Base-by-base conservation (phyloP, 1,284 basidiomycete genomes). In the Pisolithus thermaeus region DNA sequence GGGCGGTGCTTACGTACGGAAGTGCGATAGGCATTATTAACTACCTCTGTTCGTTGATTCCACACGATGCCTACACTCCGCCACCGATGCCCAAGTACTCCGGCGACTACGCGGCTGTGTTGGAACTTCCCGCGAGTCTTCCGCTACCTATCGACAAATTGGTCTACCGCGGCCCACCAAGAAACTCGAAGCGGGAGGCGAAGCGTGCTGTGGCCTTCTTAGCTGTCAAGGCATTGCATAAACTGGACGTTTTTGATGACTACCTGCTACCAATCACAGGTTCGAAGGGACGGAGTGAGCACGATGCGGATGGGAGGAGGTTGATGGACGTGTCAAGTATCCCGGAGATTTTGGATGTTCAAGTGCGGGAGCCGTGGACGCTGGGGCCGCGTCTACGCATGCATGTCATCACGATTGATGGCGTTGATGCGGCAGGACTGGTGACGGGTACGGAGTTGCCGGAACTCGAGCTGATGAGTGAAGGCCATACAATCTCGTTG, bases 141-240 rank as follows among this genome's bases (percentile, higher is more conserved):
- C 85, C 87, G 12, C 71, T 93, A 2, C 71, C 79, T 0, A 64
- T 72, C 0, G 66, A 76, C 36, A 69, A 80, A 48, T 75, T 86
- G 4, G 65, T 71, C 6, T 84, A 79, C 55, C 61, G 67, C 9
- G 89, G 90, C 0, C 80, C 81, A 1, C 52, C 57, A 8, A 79
- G 78, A 52, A 70, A 72, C 32, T 80, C 85, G 9, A 92, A 91
- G 65, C 83, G 78, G 57, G 87, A 89, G 61, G 90, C 91, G 1
- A 90, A 83, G 61, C 81, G 89, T 16, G 83, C 86, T 2, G 90
- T 80, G 8, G 87, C 90, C 0, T 93, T 90, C 62, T 67, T 79
- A 52, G 88, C 86, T 2, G 86, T 89, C 23, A 81, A 79, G 57
- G 70, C 73, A 3, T 72, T 94, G 20, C 78, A 84, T 56, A 70